Base-by-base conservation (phyloP, 768 basidiomycete species). In the Hygrocybe coccinea region DNA sequence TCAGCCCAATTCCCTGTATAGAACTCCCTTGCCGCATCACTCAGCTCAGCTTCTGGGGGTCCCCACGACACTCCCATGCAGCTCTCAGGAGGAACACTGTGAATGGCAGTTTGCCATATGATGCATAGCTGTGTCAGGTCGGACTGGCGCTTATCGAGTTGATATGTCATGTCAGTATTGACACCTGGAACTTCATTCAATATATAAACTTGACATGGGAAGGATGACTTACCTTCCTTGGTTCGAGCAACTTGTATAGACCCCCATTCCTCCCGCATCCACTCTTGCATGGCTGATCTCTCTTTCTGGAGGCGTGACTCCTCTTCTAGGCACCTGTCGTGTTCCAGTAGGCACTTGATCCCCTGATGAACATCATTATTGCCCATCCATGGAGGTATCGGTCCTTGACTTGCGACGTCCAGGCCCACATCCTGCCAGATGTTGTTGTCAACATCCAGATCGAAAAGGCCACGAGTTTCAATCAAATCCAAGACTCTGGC, bases 351-450 rank as follows among this genome's bases (percentile, higher is more conserved):
- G 21, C 22, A 21, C 34, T 47, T 48, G 2, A 55, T 55, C 25
- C 43, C 53, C 19, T 55, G 15, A 17, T 43, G 21, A 33, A 55
- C 35, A n/a, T 17, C 15, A 12, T 55, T 29, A 36, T 36, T 14
- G 33, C 24, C 45, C 8, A 55, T n/a, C 53, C 53, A 55, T 2
- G 25, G 19, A 5, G 53, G 53, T 12, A 44, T 7, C 10, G 44
- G 6, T 3, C 11, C 19, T n/a, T 17, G 15, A 14, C 59, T 58
- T 19, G 69, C 67, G 38, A 29, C 8, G 29, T 64, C 63, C 2
- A 71, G 59, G 2, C 69, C 69, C 14, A 64, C 25, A 37, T 70
- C 67, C 45, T 69, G 63, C 64, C 67, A 71, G 33, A 71, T 67
- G 4, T 59, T 59, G 37, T 69, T 65, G 59, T 70, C 67, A 3